Evolutionary conservation across 2,329 filamentous ascomycete species (phyloP).

Genomic region (Arthroderma uncinatum): DNA sequence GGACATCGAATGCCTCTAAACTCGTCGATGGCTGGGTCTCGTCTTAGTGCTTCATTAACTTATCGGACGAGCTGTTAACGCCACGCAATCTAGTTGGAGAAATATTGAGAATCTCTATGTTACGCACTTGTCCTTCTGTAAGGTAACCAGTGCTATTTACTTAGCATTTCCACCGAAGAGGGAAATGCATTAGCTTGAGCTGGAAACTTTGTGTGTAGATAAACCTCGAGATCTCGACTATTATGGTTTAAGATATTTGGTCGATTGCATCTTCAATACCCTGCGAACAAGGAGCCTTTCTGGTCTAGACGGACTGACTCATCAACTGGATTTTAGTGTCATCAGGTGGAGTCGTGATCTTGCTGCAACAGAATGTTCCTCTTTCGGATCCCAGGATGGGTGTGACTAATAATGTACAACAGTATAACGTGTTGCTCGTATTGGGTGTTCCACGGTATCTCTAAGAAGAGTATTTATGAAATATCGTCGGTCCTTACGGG

Average conservation of each 20-base stretch:
- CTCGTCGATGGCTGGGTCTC: no score
- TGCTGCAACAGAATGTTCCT: conserved; percentile 10
- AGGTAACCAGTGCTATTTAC: not conserved
- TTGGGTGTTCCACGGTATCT: not conserved
- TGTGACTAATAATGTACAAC: conserved; percentile 4
- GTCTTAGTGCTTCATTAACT: not conserved
- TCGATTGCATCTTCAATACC: conserved; percentile 6
- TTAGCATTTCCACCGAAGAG: no score
- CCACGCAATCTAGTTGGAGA: not conserved
- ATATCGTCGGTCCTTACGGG: not conserved
- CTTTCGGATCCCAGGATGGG: conserved; percentile 10
- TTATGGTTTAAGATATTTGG: conserved; percentile 10
- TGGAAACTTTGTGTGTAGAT: conserved; percentile 8
- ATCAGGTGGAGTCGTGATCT: not conserved
- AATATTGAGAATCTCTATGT: not conserved
- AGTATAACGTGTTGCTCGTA: not conserved
- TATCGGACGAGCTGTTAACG: not conserved
- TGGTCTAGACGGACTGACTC: not conserved
- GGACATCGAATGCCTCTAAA: no score
- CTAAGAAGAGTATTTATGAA: not conserved
- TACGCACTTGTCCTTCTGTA: not conserved
- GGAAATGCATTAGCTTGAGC: not conserved
- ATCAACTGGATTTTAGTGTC: not conserved
- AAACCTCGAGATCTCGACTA: conserved; percentile 1
- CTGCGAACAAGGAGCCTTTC: not conserved